Base-by-base conservation (phyloP, 768 basidiomycete species). In the Pulveroboletus sp. region DNA sequence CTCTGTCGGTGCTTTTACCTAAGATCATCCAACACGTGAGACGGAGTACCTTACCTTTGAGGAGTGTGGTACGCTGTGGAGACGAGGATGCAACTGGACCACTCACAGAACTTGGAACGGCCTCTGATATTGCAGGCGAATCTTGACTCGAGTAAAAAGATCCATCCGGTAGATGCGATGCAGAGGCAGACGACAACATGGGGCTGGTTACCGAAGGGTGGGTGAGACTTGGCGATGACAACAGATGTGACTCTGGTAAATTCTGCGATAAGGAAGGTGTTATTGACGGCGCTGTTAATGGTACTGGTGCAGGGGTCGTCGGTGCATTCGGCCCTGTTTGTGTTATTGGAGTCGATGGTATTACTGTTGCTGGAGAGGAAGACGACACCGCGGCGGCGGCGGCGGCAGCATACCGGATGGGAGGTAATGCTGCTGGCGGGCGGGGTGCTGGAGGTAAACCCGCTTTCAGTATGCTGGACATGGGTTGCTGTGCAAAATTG, bases 361-460 rank as follows among this genome's bases (percentile, higher is more conserved):
- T 59, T 41, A 61, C n/a, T 34, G 62, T 61, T 13, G 45, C 37
- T 13, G 62, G 59, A 20, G 60, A 50, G 7, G 53, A 38, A 13
- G 60, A 57, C 31, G 66, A 67, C 7, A 67, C 66, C 0, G 59
- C 66, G 0, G 66, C 66, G 0, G 92, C 94, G 3, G 93, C 94
- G 0, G 92, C 93, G n/a, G 91, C 82, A 27, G 95, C 87, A 64
- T 97, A 97, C 42, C 88, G 78, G 62, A 94, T 89, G 12, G 92
- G 87, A 37, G 91, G 87, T 48, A 90, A 67, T 19, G 76, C 65
- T 27, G 75, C 75, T 56, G 79, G 65, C 27, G 62, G 77, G 45
- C 75, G 80, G 50, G 75, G 77, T 46, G 79, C 73, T 55, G 80
- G 65, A 19, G 78, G 79, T n/a, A 90, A 66, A 19, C 82, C 80